Evolutionary conservation across 2,329 filamentous ascomycete species (phyloP).

Genomic region (Dactylella cylindrospora): DNA sequence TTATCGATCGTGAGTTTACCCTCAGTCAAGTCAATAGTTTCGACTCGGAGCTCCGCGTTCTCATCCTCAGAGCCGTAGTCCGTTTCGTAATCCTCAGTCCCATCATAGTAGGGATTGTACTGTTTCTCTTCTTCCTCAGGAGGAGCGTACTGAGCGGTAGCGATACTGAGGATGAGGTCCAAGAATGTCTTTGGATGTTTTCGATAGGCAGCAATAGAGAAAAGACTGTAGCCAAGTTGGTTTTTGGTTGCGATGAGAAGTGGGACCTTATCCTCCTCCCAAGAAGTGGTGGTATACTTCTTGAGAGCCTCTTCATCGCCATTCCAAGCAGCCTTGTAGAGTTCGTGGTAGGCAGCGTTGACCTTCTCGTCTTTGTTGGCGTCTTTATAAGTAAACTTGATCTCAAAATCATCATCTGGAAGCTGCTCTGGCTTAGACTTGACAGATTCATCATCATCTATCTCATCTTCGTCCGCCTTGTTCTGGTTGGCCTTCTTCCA

Average conservation of each 20-base stretch:
- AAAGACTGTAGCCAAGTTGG: slow-evolving; percentile 57
- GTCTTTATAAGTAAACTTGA: slow-evolving; percentile 40
- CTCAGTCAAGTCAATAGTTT: slow-evolving; percentile 21
- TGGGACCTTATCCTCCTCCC: slow-evolving; percentile 63
- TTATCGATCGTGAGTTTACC: slow-evolving; percentile 33
- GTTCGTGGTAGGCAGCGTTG: not conserved
- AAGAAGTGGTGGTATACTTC: slow-evolving; percentile 50
- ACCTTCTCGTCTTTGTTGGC: slow-evolving; percentile 39
- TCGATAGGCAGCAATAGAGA: slow-evolving; percentile 66
- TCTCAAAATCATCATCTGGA: slow-evolving; percentile 40
- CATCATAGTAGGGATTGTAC: slow-evolving; percentile 47
- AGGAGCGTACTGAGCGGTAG: slow-evolving; percentile 67
- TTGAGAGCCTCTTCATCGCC: slow-evolving; percentile 57
- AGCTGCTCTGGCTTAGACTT: slow-evolving; percentile 43
- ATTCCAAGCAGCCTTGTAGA: slow-evolving; percentile 70
- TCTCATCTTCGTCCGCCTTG: slow-evolving; percentile 24
- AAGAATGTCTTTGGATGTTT: slow-evolving; percentile 61
- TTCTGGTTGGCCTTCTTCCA: slow-evolving; percentile 31
- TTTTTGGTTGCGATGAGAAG: slow-evolving; percentile 60
- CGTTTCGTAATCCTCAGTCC: slow-evolving; percentile 51
- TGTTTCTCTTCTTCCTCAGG: slow-evolving; percentile 58
- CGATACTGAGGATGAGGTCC: slow-evolving; percentile 68
- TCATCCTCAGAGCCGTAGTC: slow-evolving; percentile 53
- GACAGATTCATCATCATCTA: slow-evolving; percentile 7
- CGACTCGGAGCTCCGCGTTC: slow-evolving; percentile 42